Conservation (phyloP, 2,329 filamentous ascomycete genomes). For the Hymenoscyphus infarciens region DNA sequence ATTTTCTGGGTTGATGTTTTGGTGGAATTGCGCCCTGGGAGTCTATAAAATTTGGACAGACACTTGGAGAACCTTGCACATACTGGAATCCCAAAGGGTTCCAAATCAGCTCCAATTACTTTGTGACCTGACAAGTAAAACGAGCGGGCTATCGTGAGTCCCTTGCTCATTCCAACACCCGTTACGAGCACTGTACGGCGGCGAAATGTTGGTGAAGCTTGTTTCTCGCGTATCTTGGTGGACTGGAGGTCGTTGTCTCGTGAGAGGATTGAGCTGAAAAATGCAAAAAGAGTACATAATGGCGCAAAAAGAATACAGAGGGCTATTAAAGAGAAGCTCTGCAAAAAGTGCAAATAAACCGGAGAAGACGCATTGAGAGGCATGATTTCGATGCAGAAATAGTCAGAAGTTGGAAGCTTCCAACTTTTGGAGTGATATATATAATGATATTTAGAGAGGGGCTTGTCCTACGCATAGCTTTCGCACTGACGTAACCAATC, state of each 20-base stretch:
- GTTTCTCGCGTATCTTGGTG: background rate
- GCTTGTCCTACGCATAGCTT: background rate
- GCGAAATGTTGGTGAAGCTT: background rate
- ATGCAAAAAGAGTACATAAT: slow-evolving; percentile 1
- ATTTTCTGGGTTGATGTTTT: slow-evolving; percentile 52
- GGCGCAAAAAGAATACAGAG: background rate
- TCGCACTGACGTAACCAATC: background rate
- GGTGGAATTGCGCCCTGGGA: slow-evolving; percentile 33
- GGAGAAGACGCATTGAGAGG: background rate
- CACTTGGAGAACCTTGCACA: slow-evolving; percentile 56
- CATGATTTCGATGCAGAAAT: background rate
- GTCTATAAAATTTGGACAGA: slow-evolving; percentile 52
- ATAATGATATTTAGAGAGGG: background rate
- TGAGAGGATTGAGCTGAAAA: background rate
- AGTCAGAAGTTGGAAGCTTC: background rate
- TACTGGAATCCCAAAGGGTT: slow-evolving; percentile 44
- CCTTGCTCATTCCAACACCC: slow-evolving; percentile 69
- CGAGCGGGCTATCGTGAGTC: slow-evolving; percentile 60
- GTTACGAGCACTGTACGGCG: slow-evolving; percentile 53
- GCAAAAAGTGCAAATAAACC: background rate
- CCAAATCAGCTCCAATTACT: slow-evolving; percentile 70
- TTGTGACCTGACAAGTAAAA: slow-evolving; percentile 62
- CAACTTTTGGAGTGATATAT: background rate
- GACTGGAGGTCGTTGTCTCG: background rate
- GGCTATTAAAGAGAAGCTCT: background rate